phyloP scores from a whole-genome alignment of 2,329 filamentous ascomycete genomes.

The Venturiaceae sp. region DNA sequence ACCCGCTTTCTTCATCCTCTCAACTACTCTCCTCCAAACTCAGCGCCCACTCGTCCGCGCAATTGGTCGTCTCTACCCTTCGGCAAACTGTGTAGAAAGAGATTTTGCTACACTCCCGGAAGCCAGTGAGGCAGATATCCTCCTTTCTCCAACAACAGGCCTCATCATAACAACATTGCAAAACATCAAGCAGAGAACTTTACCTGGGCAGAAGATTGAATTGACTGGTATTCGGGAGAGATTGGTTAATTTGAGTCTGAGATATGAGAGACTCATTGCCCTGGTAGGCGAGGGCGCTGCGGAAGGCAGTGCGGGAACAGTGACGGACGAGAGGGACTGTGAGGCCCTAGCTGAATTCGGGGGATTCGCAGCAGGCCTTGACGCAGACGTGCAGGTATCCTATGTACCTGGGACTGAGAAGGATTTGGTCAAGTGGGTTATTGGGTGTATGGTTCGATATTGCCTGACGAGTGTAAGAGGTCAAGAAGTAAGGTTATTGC shows the following conservation, averaged over 20 bases:
- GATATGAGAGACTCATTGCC: conserved; percentile 60
- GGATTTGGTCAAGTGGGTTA: conserved; percentile 24
- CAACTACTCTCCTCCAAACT: conserved; percentile 32
- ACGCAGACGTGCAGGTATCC: conserved; percentile 24
- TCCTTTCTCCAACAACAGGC: conserved; percentile 58
- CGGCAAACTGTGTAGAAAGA: conserved; percentile 48
- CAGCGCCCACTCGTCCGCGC: conserved; percentile 39
- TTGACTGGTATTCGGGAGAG: conserved; percentile 42
- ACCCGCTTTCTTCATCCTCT: conserved; percentile 40
- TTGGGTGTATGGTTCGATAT: conserved; percentile 23
- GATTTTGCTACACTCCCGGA: conserved; percentile 35
- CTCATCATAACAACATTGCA: conserved; percentile 63
- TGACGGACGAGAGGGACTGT: conserved; percentile 30
- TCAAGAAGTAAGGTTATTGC: conserved; percentile 26
- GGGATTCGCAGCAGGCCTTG: conserved; percentile 34
- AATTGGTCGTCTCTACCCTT: conserved; percentile 40
- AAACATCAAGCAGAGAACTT: conserved; percentile 59
- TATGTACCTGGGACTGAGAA: conserved; percentile 33
- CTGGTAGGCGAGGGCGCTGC: conserved; percentile 44
- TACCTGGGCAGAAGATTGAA: conserved; percentile 48
- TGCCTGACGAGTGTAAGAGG: conserved; percentile 15
- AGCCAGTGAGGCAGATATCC: conserved; percentile 57
- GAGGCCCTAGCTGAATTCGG: conserved; percentile 40
- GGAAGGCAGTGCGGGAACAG: conserved; percentile 15
- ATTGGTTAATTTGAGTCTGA: conserved; percentile 40